Conservation (phyloP, 2,329 filamentous ascomycete species). For the Helminthosporium solani region DNA sequence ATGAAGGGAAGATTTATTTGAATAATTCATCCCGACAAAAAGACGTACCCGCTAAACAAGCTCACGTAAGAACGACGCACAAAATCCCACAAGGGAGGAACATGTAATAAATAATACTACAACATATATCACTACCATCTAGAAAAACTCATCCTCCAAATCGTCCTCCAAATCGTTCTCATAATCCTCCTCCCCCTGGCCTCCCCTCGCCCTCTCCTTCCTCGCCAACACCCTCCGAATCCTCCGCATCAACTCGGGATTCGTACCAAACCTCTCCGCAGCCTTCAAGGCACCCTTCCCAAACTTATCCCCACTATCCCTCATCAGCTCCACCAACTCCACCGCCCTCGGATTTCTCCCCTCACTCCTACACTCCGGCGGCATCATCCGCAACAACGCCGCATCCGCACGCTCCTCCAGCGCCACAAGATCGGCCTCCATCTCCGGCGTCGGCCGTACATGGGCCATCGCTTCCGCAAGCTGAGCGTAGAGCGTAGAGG, state of each 20-base stretch:
- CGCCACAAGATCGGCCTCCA: slow-evolving; percentile 66
- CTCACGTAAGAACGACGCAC: too few relatives aligned
- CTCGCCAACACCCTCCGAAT: background rate
- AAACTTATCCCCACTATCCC: slow-evolving; percentile 83
- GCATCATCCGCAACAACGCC: slow-evolving; percentile 82
- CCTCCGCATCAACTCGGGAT: slow-evolving; percentile 21
- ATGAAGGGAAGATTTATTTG: too few relatives aligned
- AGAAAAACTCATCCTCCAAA: slow-evolving; percentile 3
- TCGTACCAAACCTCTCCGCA: slow-evolving; percentile 78
- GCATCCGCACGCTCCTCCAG: slow-evolving; percentile 88
- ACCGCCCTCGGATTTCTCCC: slow-evolving; percentile 92
- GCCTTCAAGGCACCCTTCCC: slow-evolving; percentile 88
- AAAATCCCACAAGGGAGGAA: too few relatives aligned
- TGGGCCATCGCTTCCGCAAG: slow-evolving; percentile 71
- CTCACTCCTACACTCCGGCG: slow-evolving; percentile 86
- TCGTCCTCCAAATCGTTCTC: slow-evolving; percentile 57
- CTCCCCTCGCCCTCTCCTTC: slow-evolving; percentile 36
- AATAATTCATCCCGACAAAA: too few relatives aligned
- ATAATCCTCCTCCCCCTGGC: slow-evolving; percentile 66
- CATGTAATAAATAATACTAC: too few relatives aligned
- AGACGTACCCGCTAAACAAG: too few relatives aligned
- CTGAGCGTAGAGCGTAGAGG: slow-evolving; percentile 70
- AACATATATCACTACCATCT: background rate
- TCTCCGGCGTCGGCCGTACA: slow-evolving; percentile 63
- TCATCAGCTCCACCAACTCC: slow-evolving; percentile 85